Base-by-base conservation (phyloP, 371 early-diverging fungal genomes). In the Dichotomocladium elegans region DNA sequence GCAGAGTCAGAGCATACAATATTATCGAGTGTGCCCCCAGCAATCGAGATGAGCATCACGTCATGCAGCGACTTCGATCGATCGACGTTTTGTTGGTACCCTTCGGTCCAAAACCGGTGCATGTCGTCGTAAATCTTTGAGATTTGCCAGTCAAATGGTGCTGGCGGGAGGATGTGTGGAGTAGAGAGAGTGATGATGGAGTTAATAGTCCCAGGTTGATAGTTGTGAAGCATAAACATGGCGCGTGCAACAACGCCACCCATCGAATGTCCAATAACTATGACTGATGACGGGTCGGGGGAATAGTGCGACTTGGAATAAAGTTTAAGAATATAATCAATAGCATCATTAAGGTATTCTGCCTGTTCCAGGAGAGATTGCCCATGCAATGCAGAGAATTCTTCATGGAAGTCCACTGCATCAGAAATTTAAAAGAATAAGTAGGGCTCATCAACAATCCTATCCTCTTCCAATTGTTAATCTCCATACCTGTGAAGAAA, bases 241-340 rank as follows among this genome's bases (percentile, higher is more conserved):
- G 88, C 79, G 10, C 96, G 74, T 11, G 95, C 95, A 2, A 97
- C 96, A 14, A 95, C 80, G 22, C 98, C 98, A 14, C 98, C 98
- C 97, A 98, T 97, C 12, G 95, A 95, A 58, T 97, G 98, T 3
- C 92, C 96, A 29, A 98, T 70, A 15, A 98, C 69, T 7, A 92
- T 68, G 19, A 97, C 94, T 11, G 92, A 87, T 4, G 81, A 77
- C 12, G 84, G 84, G 26, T 70, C 72, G 19, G 85, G 84, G 10
- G 51, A 58, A 2, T 41, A 35, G 19, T 53, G 56, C 3, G 50
- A 54, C 41, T 65, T 65, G 3, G 82, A 77, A 57, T 91, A 91
- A 24, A 86, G 62, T 12, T 90, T 83, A 11, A 92, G 70, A 34
- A 97, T 92, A 62, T 89, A 87, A 29, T 72, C 66, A 47, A 98